Percentiles rank a stretch among this genome's conserved stretches.
Evolutionary conservation across 768 basidiomycete species (phyloP).

Genomic region (Russula griseocarnosa): DNA sequence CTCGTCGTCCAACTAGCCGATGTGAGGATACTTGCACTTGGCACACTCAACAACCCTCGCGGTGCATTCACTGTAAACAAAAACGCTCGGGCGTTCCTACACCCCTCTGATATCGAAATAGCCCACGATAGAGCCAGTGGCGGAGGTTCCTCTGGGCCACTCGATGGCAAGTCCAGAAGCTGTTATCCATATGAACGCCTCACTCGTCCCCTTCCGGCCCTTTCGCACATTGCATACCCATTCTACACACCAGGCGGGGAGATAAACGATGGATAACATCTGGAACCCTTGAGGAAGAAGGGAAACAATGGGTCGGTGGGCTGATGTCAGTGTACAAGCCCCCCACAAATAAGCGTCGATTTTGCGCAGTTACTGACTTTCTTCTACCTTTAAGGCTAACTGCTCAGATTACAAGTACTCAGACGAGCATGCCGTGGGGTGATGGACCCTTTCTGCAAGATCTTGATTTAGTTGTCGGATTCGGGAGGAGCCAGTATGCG

Average conservation of each 20-base stretch:
- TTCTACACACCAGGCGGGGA: slow-evolving; percentile 66
- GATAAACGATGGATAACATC: slow-evolving; percentile 60
- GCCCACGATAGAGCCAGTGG: slow-evolving; percentile 10
- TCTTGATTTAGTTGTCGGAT: slow-evolving; percentile 45
- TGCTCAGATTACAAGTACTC: slow-evolving; percentile 51
- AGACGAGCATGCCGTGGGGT: slow-evolving; percentile 38
- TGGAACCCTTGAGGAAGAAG: slow-evolving; percentile 52
- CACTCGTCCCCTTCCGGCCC: slow-evolving; percentile 54
- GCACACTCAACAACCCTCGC: slow-evolving; percentile 56
- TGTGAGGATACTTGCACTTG: slow-evolving; percentile 68
- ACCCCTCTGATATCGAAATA: slow-evolving; percentile 60
- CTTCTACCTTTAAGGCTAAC: slow-evolving; percentile 46
- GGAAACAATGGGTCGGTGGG: slow-evolving; percentile 68
- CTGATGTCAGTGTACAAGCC: slow-evolving; percentile 48
- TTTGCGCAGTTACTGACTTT: background rate
- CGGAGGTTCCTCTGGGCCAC: slow-evolving; percentile 7
- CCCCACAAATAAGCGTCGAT: background rate
- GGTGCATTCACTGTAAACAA: slow-evolving; percentile 55
- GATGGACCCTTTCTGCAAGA: slow-evolving; percentile 43
- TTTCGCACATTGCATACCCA: slow-evolving; percentile 60
- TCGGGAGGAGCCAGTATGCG: slow-evolving; percentile 56
- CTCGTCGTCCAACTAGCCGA: slow-evolving; percentile 67
- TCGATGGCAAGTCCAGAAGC: background rate
- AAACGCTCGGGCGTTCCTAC: slow-evolving; percentile 65
- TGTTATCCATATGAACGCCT: slow-evolving; percentile 38